Evolutionary conservation across 495 filamentous ascomycete genomes (phyloP).

Genomic region (Hypoxylon cercidicola): DNA sequence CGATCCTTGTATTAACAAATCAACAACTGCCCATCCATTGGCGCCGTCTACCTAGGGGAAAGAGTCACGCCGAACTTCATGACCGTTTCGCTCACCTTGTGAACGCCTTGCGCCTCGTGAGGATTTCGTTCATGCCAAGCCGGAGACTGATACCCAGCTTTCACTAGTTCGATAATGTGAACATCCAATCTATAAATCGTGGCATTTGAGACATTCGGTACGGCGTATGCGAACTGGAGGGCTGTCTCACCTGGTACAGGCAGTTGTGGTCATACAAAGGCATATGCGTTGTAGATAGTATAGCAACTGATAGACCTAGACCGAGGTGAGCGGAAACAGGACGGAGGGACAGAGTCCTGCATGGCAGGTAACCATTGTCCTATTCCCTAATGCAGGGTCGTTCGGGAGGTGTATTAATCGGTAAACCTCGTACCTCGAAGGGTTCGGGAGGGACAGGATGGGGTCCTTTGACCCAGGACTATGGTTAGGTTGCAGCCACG

Average conservation of each 20-base stretch:
- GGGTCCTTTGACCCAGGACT: conserved; percentile 30
- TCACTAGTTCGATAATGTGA: conserved; percentile 14
- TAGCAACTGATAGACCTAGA: too few relatives aligned
- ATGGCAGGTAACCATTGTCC: not conserved
- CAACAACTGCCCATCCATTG: not conserved
- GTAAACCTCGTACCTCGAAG: not conserved
- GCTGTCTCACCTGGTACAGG: not conserved
- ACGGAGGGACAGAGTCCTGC: too few relatives aligned
- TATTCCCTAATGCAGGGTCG: not conserved
- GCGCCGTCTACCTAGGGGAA: conserved; percentile 4
- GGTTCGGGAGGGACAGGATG: not conserved
- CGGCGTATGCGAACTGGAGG: too few relatives aligned
- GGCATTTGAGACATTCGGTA: too few relatives aligned
- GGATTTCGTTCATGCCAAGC: conserved; percentile 21
- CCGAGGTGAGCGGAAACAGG: too few relatives aligned
- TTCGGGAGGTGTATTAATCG: too few relatives aligned
- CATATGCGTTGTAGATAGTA: too few relatives aligned
- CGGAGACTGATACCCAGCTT: conserved; percentile 5
- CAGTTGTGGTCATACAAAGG: too few relatives aligned
- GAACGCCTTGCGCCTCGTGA: conserved; percentile 29
- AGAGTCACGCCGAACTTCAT: conserved; percentile 21
- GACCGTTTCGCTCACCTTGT: conserved; percentile 8
- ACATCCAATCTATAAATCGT: too few relatives aligned
- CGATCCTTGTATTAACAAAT: conserved; percentile 13
- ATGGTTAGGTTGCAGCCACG: conserved; percentile 44